Evolutionary conservation across 352 stramenopile species (phyloP), one percentile per base, ranked within the genome.

Genomic region (Pythium dissotocum): DNA sequence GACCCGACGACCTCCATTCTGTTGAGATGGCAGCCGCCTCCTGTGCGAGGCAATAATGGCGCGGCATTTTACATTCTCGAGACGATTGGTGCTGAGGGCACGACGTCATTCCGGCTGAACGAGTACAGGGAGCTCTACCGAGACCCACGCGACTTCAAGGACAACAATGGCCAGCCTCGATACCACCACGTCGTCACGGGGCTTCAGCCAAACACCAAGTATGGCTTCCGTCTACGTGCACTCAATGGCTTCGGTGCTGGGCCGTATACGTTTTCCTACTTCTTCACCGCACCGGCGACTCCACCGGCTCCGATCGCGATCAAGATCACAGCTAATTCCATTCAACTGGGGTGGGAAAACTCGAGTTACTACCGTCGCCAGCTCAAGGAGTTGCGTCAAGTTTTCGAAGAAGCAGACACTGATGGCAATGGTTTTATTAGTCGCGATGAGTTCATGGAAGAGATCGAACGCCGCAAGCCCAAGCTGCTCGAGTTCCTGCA

Each of bases 161-260:
- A 94, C 69, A 95, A 95, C 58, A 60, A 78, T 13, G 87, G 87
- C 18, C 75, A 94, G 40, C 83, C 91, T 35, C 83, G 89, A 26
- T 95, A 95, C 33, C 73, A 87, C 14, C 88, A 90, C 70, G 76
- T 87, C 7, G 73, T 94, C 21, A 77, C 77, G 0, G 80, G 82
- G 0, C 60, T 98, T 9, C 36, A 63, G 9, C 88, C 93, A 6
- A 97, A 95, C 73, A 97, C 89, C 13, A 94, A 92, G 67, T 98
- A 98, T 64, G 80, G 72, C 49, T 97, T 98, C 61, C 85, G 93
- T 7, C 64, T 98, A 6, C 88, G 93, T 13, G 91, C 88, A 6
- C 85, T 97, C 42, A 98, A 97, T 54, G 89, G 89, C 18, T 97
- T 97, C 70, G 93, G 91, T 9, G 87, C 93, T 1, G 88, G 90